Percentiles rank a stretch among this genome's conserved stretches.
phyloP scores from a whole-genome alignment of 129 eudicot species.

The Escallonia herrerae region DNA sequence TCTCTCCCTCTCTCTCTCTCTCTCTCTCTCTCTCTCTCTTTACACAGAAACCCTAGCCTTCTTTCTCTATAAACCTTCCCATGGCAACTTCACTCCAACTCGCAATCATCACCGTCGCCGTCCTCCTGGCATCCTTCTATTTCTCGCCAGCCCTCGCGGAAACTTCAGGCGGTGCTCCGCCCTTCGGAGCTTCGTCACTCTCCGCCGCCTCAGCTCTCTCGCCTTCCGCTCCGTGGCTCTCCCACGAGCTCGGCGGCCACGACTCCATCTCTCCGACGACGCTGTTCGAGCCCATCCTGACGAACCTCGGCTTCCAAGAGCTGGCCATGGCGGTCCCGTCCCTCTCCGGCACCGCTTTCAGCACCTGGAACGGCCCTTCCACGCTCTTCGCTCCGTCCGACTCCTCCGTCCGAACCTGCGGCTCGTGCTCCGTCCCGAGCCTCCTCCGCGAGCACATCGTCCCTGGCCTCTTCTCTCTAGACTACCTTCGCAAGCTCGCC shows the following conservation, averaged over 20 bases:
- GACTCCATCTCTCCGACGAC: conserved; percentile 33
- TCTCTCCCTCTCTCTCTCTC: neutral
- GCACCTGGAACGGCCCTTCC: conserved; percentile 50
- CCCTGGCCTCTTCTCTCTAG: conserved; percentile 62
- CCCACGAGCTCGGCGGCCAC: conserved; percentile 23
- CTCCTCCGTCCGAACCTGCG: conserved; percentile 55
- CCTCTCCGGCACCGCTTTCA: conserved; percentile 39
- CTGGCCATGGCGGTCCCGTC: conserved; percentile 56
- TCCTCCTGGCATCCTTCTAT: conserved; percentile 34
- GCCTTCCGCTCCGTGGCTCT: conserved; percentile 5
- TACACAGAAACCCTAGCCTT: conserved; percentile 3
- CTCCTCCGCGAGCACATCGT: conserved; percentile 67
- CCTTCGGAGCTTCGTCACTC: conserved; percentile 13
- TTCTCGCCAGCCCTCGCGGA: conserved; percentile 23
- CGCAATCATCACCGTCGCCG: conserved; percentile 19
- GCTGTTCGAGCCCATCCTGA: conserved; percentile 45
- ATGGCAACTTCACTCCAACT: conserved; percentile 36
- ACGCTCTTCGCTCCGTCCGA: conserved; percentile 80
- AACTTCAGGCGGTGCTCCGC: conserved; percentile 4
- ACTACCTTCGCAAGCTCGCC: conserved; percentile 49
- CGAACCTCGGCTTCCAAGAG: conserved; percentile 55
- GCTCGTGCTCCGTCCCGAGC: conserved; percentile 54
- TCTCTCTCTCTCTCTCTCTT: neutral
- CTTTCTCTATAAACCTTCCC: conserved; percentile 2
- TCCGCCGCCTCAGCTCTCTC: conserved; percentile 18